Percentiles rank a stretch among this genome's conserved stretches.
These are phyloP conservation scores for Prunus mume DNA, from an alignment of 306 rosid genomes.

Conservation along the genomic window DNA sequence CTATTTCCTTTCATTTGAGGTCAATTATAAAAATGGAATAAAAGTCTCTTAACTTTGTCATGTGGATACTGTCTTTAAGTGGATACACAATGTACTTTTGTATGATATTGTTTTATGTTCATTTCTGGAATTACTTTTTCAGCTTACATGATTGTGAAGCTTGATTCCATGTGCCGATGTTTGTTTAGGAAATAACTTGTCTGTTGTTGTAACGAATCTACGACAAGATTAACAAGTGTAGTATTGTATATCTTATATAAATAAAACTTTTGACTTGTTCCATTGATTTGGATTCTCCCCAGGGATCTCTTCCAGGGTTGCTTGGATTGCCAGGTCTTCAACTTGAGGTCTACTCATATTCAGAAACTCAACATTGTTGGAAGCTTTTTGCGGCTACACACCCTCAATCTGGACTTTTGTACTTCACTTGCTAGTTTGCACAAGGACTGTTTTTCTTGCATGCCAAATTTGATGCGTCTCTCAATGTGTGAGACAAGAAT, in stretches of 20 bases:
- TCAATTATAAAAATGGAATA: neutral
- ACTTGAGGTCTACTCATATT: constrained; percentile 54
- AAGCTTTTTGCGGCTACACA: constrained; percentile 56
- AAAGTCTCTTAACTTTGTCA: no score
- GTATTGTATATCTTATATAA: constrained; percentile 11
- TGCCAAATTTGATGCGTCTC: constrained; percentile 63
- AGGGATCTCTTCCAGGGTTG: constrained; percentile 66
- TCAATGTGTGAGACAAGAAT: constrained; percentile 75
- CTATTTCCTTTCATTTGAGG: neutral
- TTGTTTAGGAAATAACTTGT: neutral
- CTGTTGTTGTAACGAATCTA: neutral
- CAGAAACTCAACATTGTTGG: constrained; percentile 62
- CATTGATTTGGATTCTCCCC: constrained; percentile 30
- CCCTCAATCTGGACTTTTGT: constrained; percentile 68
- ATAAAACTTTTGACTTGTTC: constrained; percentile 2
- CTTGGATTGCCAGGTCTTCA: constrained; percentile 68
- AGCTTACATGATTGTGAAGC: neutral
- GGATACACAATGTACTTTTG: no score
- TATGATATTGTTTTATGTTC: neutral
- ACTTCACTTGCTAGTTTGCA: constrained; percentile 55
- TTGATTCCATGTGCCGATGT: neutral
- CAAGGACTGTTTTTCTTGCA: constrained; percentile 62
- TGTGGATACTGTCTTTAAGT: no score
- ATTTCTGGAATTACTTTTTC: neutral
- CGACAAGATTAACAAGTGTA: neutral